A percentile compares a stretch with the other conserved stretches of the same genome.
Evolutionary conservation across 23 red algal species (phyloP).

Genomic region (Chondrus crispus): DNA sequence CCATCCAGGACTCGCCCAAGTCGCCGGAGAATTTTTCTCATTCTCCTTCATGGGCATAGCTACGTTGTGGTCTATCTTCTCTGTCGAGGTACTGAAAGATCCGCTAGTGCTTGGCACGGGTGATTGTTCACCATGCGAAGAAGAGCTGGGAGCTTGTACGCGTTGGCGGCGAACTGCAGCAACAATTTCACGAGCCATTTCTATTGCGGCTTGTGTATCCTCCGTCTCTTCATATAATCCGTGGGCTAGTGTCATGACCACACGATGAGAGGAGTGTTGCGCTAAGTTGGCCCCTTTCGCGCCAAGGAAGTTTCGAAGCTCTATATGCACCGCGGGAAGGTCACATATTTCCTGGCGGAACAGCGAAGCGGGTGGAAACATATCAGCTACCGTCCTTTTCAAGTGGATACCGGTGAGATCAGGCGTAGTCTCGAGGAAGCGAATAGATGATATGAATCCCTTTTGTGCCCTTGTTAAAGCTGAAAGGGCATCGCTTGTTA

Average conservation of each 20-base stretch:
- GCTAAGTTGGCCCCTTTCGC: neutral
- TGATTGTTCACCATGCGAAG: no score
- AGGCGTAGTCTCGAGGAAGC: neutral
- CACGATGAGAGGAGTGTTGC: neutral
- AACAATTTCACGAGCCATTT: neutral
- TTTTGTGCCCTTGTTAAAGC: no score
- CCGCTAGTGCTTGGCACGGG: no score
- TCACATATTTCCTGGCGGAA: neutral
- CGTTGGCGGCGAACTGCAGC: neutral
- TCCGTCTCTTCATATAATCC: neutral
- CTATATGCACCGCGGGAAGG: neutral
- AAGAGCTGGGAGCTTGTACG: no score
- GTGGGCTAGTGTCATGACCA: neutral
- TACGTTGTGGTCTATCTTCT: neutral
- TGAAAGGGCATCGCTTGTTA: no score
- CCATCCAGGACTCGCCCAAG: neutral
- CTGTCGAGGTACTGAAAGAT: no score
- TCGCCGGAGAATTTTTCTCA: slow-evolving; percentile 20
- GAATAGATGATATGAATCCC: neutral
- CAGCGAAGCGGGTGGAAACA: neutral
- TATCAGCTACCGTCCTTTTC: neutral
- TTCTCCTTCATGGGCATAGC: slow-evolving; percentile 9
- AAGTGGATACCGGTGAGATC: neutral
- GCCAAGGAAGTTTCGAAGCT: neutral
- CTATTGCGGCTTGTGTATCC: neutral